These are phyloP conservation scores for Colletotrichum brevisporum DNA, from an alignment of 2,329 filamentous ascomycete genomes.

Conservation along the genomic window DNA sequence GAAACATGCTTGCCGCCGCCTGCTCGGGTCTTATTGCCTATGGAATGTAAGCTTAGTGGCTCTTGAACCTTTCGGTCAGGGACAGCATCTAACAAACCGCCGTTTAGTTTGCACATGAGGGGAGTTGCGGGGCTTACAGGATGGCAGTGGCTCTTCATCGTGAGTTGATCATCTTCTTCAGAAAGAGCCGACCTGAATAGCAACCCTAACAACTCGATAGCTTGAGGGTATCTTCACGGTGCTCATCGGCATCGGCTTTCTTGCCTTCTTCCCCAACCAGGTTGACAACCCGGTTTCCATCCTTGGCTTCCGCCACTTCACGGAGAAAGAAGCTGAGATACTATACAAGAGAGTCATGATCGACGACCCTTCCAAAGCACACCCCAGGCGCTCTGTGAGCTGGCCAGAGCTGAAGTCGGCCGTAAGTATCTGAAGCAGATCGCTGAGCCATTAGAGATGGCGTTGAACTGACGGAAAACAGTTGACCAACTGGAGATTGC, in stretches of 20 bases:
- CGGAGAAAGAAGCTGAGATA: slow-evolving; percentile 52
- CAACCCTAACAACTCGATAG: slow-evolving; percentile 31
- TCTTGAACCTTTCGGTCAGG: neutral
- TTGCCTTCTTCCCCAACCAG: slow-evolving; percentile 49
- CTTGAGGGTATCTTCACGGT: slow-evolving; percentile 55
- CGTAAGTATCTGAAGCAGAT: slow-evolving; percentile 43
- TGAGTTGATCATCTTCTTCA: slow-evolving; percentile 27
- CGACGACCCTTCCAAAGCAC: slow-evolving; percentile 54
- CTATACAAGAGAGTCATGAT: slow-evolving; percentile 50
- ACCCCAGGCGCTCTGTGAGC: slow-evolving; percentile 48
- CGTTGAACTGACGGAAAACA: slow-evolving; percentile 37
- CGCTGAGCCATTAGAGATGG: neutral
- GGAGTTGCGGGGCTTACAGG: slow-evolving; percentile 48
- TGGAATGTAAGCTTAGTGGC: slow-evolving; percentile 48
- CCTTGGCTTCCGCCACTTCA: slow-evolving; percentile 50
- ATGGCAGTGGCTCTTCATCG: slow-evolving; percentile 54
- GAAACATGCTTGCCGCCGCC: slow-evolving; percentile 58
- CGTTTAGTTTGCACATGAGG: slow-evolving; percentile 49
- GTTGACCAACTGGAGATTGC: slow-evolving; percentile 54
- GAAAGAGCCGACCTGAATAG: neutral
- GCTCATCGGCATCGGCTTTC: slow-evolving; percentile 49
- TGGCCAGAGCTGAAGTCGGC: slow-evolving; percentile 51
- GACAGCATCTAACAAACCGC: neutral
- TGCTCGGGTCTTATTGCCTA: slow-evolving; percentile 58
- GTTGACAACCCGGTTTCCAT: slow-evolving; percentile 49